Conservation (phyloP, 106 monocot genomes). For the Dendrobium chrysotoxum region DNA sequence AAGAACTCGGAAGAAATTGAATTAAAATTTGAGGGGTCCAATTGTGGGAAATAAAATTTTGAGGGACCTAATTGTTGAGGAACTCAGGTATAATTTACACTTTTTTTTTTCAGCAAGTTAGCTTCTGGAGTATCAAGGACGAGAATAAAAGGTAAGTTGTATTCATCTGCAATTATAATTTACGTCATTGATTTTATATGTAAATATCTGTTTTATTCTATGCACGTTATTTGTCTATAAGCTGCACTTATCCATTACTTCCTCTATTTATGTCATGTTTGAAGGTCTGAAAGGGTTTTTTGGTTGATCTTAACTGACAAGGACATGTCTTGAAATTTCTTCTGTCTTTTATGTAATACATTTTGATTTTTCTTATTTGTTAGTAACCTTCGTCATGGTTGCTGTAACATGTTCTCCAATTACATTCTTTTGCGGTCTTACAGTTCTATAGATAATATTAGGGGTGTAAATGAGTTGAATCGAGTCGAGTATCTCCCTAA, state of each 20-base stretch:
- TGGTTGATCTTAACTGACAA: background rate
- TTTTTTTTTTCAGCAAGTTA: background rate
- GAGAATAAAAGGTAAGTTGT: background rate
- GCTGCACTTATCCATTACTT: background rate
- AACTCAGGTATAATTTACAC: background rate
- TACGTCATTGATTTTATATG: background rate
- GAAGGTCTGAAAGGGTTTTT: background rate
- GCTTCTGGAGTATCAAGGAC: background rate
- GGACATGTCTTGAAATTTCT: background rate
- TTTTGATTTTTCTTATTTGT: background rate
- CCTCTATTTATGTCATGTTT: background rate
- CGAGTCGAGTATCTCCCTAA: too few relatives aligned
- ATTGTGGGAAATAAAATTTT: background rate
- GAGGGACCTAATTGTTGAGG: background rate
- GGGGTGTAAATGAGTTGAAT: too few relatives aligned
- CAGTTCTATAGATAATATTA: background rate
- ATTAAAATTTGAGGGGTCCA: background rate
- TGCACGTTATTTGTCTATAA: background rate
- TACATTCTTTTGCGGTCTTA: background rate
- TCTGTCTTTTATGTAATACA: background rate
- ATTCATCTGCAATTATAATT: background rate
- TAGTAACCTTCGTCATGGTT: background rate
- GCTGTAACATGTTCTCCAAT: background rate
- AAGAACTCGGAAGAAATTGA: background rate
- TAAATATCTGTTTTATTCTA: background rate